Base-by-base conservation (phyloP, 2,329 filamentous ascomycete species). In the Pochonia chlamydosporia region DNA sequence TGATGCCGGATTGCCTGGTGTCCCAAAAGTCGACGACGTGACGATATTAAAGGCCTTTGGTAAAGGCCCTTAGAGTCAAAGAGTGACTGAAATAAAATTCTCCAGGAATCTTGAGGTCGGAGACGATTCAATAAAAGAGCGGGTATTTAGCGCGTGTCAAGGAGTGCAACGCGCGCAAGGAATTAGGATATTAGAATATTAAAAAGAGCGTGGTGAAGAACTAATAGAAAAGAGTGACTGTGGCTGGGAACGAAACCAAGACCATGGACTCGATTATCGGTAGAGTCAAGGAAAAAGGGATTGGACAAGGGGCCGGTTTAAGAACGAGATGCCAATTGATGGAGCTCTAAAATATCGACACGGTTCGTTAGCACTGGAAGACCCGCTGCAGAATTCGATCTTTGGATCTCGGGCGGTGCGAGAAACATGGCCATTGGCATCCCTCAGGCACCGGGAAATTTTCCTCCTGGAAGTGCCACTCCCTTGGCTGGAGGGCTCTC, bases 141-240 rank as follows among this genome's bases (percentile, higher is more conserved):
- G 53, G 51, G 50, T 39, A n/a, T 57, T 49, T 53, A 50, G 49
- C 43, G 54, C 49, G 55, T 53, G 31, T 49, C 47, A 63, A 65
- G 59, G 68, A 67, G 59, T 62, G 62, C 61, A 65, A 61, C 64
- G 68, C 65, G 63, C 65, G 50, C 66, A 62, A 66, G 63, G 62
- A 62, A 68, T 70, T 64, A 71, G 62, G 68, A 62, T 69, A 74
- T 78, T 79, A 79, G 63, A 62, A 59, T 74, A 79, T 79, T 79
- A 79, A 79, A 39, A 48, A 57, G 76, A 79, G 70, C 64, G 76
- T 78, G 68, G 54, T 72, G 71, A 74, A 72, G 59, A 68, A 65
- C 57, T 61, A 66, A 64, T 56, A 54, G 59, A 72, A 81, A 81
- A 67, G 76, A 81, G 72, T 76, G 78, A 76, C 73, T 62, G 67